Percentiles rank a stretch among this genome's conserved stretches.
Evolutionary conservation across 2,329 filamentous ascomycete species (phyloP).

Genomic region (Tolypocladium endophyticum): DNA sequence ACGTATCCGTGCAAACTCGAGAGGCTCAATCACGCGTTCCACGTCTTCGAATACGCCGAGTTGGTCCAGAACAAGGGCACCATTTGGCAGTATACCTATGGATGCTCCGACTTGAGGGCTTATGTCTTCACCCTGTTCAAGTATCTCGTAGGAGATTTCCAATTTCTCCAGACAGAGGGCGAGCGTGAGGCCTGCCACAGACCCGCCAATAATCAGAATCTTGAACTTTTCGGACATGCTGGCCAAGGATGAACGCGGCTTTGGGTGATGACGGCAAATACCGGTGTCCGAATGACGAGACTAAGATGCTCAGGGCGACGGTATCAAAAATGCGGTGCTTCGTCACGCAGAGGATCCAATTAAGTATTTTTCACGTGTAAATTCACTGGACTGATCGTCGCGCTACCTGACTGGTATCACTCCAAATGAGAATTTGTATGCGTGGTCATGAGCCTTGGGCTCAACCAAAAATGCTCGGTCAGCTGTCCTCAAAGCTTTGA

Average conservation of each 20-base stretch:
- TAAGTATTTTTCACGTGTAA: neutral
- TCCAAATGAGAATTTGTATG: neutral
- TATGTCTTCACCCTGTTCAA: constrained; percentile 31
- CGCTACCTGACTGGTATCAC: neutral
- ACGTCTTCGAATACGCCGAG: constrained; percentile 19
- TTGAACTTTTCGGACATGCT: constrained; percentile 7
- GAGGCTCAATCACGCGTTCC: constrained; percentile 4
- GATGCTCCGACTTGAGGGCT: constrained; percentile 35
- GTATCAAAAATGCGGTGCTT: too few species aligned
- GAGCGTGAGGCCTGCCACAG: constrained; percentile 27
- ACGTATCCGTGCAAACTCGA: constrained; percentile 4
- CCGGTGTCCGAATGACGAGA: neutral
- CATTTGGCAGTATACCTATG: constrained; percentile 33
- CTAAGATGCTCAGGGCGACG: neutral
- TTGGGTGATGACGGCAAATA: neutral
- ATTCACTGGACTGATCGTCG: neutral
- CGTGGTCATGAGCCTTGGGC: neutral
- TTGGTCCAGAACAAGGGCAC: constrained; percentile 36
- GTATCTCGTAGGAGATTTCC: constrained; percentile 35
- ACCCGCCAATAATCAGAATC: constrained; percentile 32
- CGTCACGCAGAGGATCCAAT: neutral
- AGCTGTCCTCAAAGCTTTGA: neutral
- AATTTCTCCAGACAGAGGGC: constrained; percentile 27
- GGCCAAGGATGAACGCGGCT: neutral
- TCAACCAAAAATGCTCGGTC: neutral